phyloP scores from a whole-genome alignment of 352 stramenopile species.

The Aphanomyces cochlioides region DNA sequence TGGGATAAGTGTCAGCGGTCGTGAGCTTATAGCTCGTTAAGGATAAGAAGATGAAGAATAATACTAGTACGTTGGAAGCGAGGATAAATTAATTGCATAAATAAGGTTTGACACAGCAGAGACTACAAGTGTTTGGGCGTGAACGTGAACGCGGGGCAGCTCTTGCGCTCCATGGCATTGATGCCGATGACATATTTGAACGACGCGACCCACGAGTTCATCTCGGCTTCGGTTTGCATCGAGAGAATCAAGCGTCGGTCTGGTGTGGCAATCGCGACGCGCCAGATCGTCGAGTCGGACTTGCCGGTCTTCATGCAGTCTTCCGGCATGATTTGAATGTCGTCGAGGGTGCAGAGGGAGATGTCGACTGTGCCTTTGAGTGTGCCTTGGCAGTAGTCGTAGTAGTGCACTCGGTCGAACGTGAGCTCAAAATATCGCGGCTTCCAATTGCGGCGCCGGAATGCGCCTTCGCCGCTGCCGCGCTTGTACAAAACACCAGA shows the following conservation, averaged over 20 bases:
- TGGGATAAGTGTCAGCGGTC: too few species aligned
- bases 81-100: too few species aligned
- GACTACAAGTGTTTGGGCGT: background rate
- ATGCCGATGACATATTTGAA: slow-evolving; percentile 38
- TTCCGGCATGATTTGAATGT: slow-evolving; percentile 45
- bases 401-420: slow-evolving; percentile 37
- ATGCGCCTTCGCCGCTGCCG: slow-evolving; percentile 42
- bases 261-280: slow-evolving; percentile 41
- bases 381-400: slow-evolving; percentile 38
- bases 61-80: too few species aligned
- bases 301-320: slow-evolving; percentile 45
- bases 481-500: slow-evolving; percentile 53
- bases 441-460: slow-evolving; percentile 53
- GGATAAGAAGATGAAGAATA: too few species aligned
- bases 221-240: slow-evolving; percentile 42
- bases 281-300: slow-evolving; percentile 49
- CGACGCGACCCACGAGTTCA: slow-evolving; percentile 48
- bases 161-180: slow-evolving; percentile 12
- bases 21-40: too few species aligned
- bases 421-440: slow-evolving; percentile 52
- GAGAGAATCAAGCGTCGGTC: slow-evolving; percentile 41
- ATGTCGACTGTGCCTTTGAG: slow-evolving; percentile 43
- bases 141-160: background rate
- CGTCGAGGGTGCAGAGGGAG: slow-evolving; percentile 35
- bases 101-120: background rate